A percentile compares a stretch with the other conserved stretches of the same genome.
These are phyloP conservation scores for Tylopilus plumbeoviolaceoides DNA, from an alignment of 768 basidiomycete genomes.

Conservation along the genomic window DNA sequence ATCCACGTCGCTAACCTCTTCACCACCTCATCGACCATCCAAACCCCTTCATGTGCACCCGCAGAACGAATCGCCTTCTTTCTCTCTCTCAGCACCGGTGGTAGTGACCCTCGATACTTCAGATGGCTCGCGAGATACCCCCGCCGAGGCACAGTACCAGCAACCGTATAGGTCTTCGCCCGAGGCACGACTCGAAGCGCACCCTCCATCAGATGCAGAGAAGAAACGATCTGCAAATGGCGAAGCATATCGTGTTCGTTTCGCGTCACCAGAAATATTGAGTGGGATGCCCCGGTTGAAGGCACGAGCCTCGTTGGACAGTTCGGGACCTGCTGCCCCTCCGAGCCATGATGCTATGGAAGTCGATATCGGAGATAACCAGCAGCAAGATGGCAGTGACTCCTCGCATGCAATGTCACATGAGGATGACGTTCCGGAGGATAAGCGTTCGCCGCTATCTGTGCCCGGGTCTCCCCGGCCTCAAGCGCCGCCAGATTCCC, in stretches of 20 bases:
- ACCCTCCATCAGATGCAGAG: slow-evolving; percentile 5
- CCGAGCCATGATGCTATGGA: slow-evolving; percentile 20
- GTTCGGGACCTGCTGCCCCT: neutral
- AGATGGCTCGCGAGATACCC: slow-evolving; percentile 20
- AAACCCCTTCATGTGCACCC: slow-evolving; percentile 29
- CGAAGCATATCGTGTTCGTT: slow-evolving; percentile 25
- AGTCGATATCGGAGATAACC: slow-evolving; percentile 12
- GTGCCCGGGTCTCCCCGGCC: neutral
- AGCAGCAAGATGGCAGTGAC: neutral
- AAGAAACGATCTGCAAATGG: slow-evolving; percentile 9
- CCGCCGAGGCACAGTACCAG: slow-evolving; percentile 21
- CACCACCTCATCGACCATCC: slow-evolving; percentile 17
- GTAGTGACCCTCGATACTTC: neutral
- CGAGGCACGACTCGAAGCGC: slow-evolving; percentile 2
- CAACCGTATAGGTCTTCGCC: slow-evolving; percentile 16
- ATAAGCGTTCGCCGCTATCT: neutral
- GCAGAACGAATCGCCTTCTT: slow-evolving; percentile 14
- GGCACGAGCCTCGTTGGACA: neutral
- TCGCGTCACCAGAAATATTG: slow-evolving; percentile 30
- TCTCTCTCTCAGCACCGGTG: slow-evolving; percentile 10
- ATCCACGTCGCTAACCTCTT: neutral
- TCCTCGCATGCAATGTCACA: neutral
- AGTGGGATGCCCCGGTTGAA: slow-evolving; percentile 11
- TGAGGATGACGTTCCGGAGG: neutral
- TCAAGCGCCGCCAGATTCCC: neutral